Conservation (phyloP, 169 alveolate genomes). For the Eimeria brunetti region DNA sequence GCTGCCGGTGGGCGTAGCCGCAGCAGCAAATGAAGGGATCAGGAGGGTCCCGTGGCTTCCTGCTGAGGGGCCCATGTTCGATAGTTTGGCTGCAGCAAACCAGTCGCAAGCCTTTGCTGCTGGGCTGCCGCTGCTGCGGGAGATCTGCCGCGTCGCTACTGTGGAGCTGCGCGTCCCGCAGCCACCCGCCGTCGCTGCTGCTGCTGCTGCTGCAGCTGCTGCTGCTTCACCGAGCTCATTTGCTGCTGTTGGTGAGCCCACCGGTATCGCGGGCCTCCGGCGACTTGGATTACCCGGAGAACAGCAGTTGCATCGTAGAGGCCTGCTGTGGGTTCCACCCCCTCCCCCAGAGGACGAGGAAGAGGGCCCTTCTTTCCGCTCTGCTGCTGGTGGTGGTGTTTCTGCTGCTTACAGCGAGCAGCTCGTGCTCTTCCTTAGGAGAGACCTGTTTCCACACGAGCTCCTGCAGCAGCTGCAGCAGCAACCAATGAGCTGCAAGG, state of each 20-base stretch:
- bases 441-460: constrained; percentile 21
- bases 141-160: constrained; percentile 63
- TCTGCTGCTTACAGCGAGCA: constrained; percentile 29
- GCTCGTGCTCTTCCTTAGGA: constrained; percentile 44
- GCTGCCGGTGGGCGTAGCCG: constrained; percentile 26
- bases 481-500: constrained; percentile 41
- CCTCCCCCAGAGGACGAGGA: constrained; percentile 23
- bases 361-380: constrained; percentile 17
- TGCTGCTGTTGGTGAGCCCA: constrained; percentile 1
- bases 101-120: constrained; percentile 48
- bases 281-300: constrained; percentile 55
- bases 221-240: constrained; percentile 7
- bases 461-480: constrained; percentile 48
- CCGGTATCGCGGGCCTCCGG: constrained; percentile 55
- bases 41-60: constrained; percentile 58
- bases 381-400: neutral
- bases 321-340: constrained; percentile 40
- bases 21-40: constrained; percentile 33
- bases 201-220: constrained; percentile 37
- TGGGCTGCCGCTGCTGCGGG: constrained; percentile 61
- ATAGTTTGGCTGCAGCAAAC: constrained; percentile 51
- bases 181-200: constrained; percentile 54
- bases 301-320: constrained; percentile 51
- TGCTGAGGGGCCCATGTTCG: constrained; percentile 69
- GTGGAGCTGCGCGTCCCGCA: constrained; percentile 50